Conservation (phyloP, 2,329 filamentous ascomycete species). For the Trichoderma sp. region DNA sequence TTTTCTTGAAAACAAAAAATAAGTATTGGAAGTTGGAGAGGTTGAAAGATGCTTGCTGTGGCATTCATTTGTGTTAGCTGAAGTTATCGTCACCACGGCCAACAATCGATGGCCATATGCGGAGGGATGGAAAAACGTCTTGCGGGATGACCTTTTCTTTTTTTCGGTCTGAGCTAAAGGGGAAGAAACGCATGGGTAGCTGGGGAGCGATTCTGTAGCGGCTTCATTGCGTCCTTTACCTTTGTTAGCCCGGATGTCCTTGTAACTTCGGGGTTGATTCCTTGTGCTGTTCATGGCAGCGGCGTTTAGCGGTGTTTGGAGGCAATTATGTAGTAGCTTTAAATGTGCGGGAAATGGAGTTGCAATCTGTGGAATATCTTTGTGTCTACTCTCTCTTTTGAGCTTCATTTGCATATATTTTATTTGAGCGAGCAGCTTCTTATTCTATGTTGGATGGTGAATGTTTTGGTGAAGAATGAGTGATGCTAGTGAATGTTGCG, state of each 20-base stretch:
- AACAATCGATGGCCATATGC: background rate
- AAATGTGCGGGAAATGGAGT: slow-evolving; percentile 22
- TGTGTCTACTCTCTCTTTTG: background rate
- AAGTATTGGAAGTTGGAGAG: background rate
- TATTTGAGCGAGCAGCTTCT: background rate
- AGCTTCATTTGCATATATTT: background rate
- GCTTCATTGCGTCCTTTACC: slow-evolving; percentile 23
- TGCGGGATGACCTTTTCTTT: slow-evolving; percentile 7
- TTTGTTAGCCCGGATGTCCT: slow-evolving; percentile 26
- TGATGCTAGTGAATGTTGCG: background rate
- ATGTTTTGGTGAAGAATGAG: background rate
- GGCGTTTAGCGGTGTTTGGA: slow-evolving; percentile 34
- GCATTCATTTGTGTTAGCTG: background rate
- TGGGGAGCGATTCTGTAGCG: slow-evolving; percentile 23
- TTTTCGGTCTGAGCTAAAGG: slow-evolving; percentile 4
- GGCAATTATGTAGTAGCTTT: slow-evolving; percentile 33
- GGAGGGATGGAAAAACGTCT: background rate
- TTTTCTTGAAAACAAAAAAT: background rate
- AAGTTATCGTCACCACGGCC: background rate
- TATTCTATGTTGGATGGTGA: background rate
- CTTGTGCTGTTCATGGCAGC: slow-evolving; percentile 34
- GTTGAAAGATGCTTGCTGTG: background rate
- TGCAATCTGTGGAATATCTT: background rate
- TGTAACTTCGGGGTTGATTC: background rate
- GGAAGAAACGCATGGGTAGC: slow-evolving; percentile 16